A percentile compares a stretch with the other conserved stretches of the same genome.
phyloP scores from a whole-genome alignment of 768 basidiomycete genomes.

The Cystofilobasidium bisporidii region DNA sequence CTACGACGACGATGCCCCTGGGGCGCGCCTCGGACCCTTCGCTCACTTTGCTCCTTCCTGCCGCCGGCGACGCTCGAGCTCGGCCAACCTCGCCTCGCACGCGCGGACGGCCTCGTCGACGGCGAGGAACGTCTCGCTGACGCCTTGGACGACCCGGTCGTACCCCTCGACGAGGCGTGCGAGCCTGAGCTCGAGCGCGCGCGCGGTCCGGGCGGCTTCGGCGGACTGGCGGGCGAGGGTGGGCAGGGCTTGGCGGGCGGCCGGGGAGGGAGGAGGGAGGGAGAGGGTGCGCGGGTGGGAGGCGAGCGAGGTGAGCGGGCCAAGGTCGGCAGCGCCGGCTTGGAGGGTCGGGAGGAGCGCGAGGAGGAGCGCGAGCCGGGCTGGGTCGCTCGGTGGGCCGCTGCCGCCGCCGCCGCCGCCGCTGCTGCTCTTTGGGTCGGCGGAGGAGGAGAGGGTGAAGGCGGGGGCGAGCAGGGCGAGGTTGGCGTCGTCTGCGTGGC shows the following conservation, averaged over 20 bases:
- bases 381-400: not conserved
- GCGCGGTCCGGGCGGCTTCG: not conserved
- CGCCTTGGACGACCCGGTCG: not conserved
- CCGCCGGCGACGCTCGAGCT: no score
- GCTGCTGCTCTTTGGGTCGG: no score
- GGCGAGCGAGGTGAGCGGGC: not conserved
- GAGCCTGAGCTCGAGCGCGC: not conserved
- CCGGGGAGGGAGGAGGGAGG: not conserved
- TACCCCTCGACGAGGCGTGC: not conserved
- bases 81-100: not conserved
- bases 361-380: not conserved
- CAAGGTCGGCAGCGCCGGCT: not conserved
- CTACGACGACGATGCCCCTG: no score
- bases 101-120: not conserved
- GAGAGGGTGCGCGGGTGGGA: not conserved
- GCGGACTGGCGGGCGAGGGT: not conserved
- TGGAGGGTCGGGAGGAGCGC: not conserved
- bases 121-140: conserved; percentile 1
- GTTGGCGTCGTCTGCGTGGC: not conserved
- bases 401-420: no score
- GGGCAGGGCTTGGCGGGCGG: not conserved
- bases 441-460: not conserved
- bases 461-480: not conserved
- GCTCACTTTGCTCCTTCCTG: no score
- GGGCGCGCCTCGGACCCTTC: no score